Evolutionary conservation across 768 basidiomycete genomes (phyloP).

Genomic region (Xerocomus brunneocitrinus): DNA sequence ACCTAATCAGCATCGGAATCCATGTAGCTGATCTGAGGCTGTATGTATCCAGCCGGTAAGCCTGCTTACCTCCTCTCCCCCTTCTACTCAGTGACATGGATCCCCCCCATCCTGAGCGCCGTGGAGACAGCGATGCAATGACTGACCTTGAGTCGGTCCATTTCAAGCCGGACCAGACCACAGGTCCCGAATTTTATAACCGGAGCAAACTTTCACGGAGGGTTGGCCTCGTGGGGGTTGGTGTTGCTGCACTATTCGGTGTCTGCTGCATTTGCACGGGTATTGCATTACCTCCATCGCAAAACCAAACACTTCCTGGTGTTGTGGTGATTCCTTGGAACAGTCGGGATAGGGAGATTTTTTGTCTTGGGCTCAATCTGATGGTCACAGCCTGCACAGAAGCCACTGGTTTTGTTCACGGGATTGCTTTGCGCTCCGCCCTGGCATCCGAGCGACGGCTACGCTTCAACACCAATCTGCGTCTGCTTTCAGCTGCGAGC

Average conservation of each 20-base stretch:
- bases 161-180: constrained; percentile 17
- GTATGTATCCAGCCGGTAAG: neutral
- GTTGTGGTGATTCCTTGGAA: constrained; percentile 15
- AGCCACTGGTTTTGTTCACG: constrained; percentile 26
- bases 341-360: constrained; percentile 13
- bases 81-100: neutral
- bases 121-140: constrained; percentile 6
- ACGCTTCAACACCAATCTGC: constrained; percentile 3
- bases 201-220: constrained; percentile 21
- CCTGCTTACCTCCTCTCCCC: neutral
- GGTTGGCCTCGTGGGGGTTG: constrained; percentile 21
- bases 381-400: constrained; percentile 28
- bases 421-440: constrained; percentile 24
- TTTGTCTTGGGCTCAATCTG: constrained; percentile 23
- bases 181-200: constrained; percentile 25
- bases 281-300: constrained; percentile 12
- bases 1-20: too few relatives aligned
- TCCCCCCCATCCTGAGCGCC: neutral
- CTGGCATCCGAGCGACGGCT: constrained; percentile 23
- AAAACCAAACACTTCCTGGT: constrained; percentile 16
- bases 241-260: constrained; percentile 9
- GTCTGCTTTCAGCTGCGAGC: constrained; percentile 20
- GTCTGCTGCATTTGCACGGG: constrained; percentile 21
- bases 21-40: too few relatives aligned
- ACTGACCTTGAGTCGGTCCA: constrained; percentile 17